Conservation (phyloP, 164 flowering plant genomes). For the Liquidambar formosana region DNA sequence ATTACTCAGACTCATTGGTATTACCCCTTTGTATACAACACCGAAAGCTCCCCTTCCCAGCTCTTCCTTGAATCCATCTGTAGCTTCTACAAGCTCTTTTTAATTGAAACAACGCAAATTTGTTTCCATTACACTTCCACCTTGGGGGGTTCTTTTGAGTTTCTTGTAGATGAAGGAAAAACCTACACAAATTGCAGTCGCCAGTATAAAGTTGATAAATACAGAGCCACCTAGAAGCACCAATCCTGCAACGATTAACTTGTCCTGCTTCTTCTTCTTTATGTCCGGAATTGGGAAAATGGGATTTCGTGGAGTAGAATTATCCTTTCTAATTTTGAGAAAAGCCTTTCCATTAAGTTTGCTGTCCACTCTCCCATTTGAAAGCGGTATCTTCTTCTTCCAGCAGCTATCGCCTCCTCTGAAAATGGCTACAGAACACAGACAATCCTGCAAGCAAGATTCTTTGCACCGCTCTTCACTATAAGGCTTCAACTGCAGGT, state of each 20-base stretch:
- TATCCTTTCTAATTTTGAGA: slow-evolving; percentile 18
- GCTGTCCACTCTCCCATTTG: slow-evolving; percentile 23
- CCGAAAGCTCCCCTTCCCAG: too few species aligned
- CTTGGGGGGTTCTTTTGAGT: too few species aligned
- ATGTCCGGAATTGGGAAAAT: neutral
- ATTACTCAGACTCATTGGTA: too few species aligned
- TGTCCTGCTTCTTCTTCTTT: slow-evolving; percentile 5
- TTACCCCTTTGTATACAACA: too few species aligned
- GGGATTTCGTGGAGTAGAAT: neutral
- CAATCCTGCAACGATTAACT: slow-evolving; percentile 10
- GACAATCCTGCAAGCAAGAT: too few species aligned
- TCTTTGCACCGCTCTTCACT: too few species aligned
- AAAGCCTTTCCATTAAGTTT: neutral
- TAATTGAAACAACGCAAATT: slow-evolving; percentile 14
- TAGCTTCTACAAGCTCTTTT: too few species aligned
- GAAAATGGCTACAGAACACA: too few species aligned
- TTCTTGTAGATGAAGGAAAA: too few species aligned
- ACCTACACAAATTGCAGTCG: neutral
- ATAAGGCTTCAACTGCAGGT: too few species aligned
- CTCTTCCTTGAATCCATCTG: too few species aligned
- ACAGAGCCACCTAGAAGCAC: slow-evolving; percentile 24
- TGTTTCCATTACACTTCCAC: neutral
- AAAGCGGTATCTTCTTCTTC: slow-evolving; percentile 37
- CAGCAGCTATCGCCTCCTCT: too few species aligned
- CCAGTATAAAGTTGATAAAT: slow-evolving; percentile 13